phyloP scores from a whole-genome alignment of 169 alveolate species.

The Cryptosporidium ubiquitum region DNA sequence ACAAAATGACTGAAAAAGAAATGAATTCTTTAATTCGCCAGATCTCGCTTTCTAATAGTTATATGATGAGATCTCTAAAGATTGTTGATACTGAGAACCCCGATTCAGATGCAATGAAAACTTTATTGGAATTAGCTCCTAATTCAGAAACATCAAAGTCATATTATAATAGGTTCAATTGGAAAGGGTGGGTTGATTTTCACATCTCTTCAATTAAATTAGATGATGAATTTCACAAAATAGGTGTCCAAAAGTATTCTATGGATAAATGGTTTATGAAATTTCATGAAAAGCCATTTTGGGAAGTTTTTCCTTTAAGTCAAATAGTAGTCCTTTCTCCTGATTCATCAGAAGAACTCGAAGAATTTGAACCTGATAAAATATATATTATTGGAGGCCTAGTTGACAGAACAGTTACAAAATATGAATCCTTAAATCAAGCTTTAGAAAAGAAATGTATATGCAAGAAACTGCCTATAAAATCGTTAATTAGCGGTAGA shows the following conservation, averaged over 20 bases:
- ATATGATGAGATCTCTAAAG: slow-evolving; percentile 76
- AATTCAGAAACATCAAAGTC: slow-evolving; percentile 46
- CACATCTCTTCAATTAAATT: slow-evolving; percentile 75
- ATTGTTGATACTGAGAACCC: slow-evolving; percentile 65
- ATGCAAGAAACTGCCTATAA: slow-evolving; percentile 76
- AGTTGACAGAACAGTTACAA: slow-evolving; percentile 79
- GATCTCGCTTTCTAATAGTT: slow-evolving; percentile 76
- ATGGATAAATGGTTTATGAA: slow-evolving; percentile 76
- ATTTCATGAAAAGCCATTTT: slow-evolving; percentile 75
- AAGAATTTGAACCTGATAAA: slow-evolving; percentile 77
- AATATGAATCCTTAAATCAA: slow-evolving; percentile 72
- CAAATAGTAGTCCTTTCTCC: slow-evolving; percentile 80
- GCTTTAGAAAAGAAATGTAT: slow-evolving; percentile 75
- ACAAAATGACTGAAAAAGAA: slow-evolving; percentile 79
- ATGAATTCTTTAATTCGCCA: slow-evolving; percentile 78
- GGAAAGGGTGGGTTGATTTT: slow-evolving; percentile 76
- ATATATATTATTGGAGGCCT: slow-evolving; percentile 78
- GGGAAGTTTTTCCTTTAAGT: slow-evolving; percentile 77
- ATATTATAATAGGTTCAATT: slow-evolving; percentile 37
- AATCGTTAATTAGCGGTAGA: slow-evolving; percentile 66
- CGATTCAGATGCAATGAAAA: slow-evolving; percentile 42
- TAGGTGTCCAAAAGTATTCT: slow-evolving; percentile 75
- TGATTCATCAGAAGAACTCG: slow-evolving; percentile 78
- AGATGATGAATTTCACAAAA: slow-evolving; percentile 56
- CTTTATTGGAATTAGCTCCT: slow-evolving; percentile 23